Conservation (phyloP, 106 monocot species). For the Dioscorea zingiberensis region DNA sequence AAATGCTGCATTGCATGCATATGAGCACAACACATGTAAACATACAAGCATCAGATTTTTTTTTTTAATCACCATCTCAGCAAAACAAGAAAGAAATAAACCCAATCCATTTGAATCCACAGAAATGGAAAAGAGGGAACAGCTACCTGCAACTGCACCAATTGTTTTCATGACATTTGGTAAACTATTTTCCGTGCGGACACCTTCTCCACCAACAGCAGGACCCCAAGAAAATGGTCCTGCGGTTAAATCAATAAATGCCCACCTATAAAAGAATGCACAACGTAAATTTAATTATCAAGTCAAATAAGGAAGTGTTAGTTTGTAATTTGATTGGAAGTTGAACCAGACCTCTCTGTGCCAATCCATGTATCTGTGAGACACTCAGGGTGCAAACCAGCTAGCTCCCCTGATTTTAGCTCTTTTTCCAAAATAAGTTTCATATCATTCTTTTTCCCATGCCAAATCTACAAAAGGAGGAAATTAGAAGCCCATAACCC, state of each 20-base stretch:
- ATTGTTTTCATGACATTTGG: constrained; percentile 85
- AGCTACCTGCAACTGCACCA: constrained; percentile 65
- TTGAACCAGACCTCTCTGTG: constrained; percentile 47
- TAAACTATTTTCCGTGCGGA: constrained; percentile 81
- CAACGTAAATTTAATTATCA: background rate
- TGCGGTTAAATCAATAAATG: constrained; percentile 93
- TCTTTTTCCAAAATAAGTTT: constrained; percentile 46
- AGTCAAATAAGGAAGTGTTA: no score
- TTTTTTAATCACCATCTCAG: no score
- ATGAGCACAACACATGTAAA: no score
- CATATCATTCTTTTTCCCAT: constrained; percentile 66
- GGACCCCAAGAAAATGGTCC: constrained; percentile 99
- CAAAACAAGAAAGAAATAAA: no score
- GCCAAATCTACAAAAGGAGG: constrained; percentile 46
- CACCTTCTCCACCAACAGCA: constrained; percentile 97
- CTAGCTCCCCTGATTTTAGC: constrained; percentile 65
- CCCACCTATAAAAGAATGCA: constrained; percentile 60
- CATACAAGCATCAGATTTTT: no score
- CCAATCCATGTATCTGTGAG: constrained; percentile 94
- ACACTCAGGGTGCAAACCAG: constrained; percentile 78
- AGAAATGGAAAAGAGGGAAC: background rate
- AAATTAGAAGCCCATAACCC: background rate
- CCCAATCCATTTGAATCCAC: no score
- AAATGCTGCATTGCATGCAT: no score
- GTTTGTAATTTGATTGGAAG: no score